Conservation (phyloP, 2,329 filamentous ascomycete species). For the Apiospora marii region DNA sequence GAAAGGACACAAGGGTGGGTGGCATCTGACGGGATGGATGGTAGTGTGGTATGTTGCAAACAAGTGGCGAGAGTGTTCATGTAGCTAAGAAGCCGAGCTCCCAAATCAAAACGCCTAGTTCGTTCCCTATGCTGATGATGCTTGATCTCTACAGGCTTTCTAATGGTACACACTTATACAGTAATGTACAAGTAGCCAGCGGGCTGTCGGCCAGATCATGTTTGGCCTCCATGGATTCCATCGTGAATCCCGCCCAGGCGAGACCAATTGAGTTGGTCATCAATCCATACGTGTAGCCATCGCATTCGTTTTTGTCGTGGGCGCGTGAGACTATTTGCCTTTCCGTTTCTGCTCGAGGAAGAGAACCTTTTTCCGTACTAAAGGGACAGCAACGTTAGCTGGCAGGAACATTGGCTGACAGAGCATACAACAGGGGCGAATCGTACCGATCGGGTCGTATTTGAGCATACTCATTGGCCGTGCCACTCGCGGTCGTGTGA, state of each 20-base stretch:
- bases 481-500: conserved; percentile 81
- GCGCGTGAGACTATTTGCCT: conserved; percentile 57
- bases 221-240: neutral
- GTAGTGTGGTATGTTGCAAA: neutral
- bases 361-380: conserved; percentile 93
- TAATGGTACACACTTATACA: conserved; percentile 22
- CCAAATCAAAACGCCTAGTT: conserved; percentile 17
- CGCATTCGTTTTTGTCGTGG: conserved; percentile 7
- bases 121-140: conserved; percentile 13
- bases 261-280: conserved; percentile 10
- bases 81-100: conserved; percentile 18
- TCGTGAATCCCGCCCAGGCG: conserved; percentile 28
- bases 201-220: neutral
- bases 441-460: conserved; percentile 93
- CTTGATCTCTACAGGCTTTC: neutral
- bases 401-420: neutral
- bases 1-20: neutral
- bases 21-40: conserved; percentile 7
- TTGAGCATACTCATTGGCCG: conserved; percentile 96
- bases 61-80: conserved; percentile 5
- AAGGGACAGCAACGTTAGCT: conserved; percentile 14
- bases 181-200: conserved; percentile 11
- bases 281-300: neutral
- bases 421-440: neutral
- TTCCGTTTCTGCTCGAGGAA: conserved; percentile 94